Evolutionary conservation across 371 early-diverging fungal genomes (phyloP).

Genomic region (Mucor lusitanicus): DNA sequence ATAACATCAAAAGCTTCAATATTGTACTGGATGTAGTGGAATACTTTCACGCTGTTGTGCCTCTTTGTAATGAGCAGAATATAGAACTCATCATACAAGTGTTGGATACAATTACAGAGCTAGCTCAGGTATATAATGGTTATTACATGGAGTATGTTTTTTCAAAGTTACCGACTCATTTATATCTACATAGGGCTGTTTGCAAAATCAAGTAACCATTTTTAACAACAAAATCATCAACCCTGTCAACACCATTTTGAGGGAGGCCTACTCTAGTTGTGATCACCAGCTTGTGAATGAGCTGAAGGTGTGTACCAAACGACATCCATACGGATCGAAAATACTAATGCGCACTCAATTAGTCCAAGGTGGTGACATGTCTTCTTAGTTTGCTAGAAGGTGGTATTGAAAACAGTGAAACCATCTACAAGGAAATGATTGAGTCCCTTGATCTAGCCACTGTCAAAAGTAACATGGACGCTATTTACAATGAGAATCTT

Average conservation of each 20-base stretch:
- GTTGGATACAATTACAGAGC: conserved; percentile 58
- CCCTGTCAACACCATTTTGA: conserved; percentile 52
- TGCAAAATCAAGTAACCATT: conserved; percentile 46
- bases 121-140: conserved; percentile 42
- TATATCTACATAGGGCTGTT: conserved; percentile 26
- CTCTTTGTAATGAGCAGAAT: conserved; percentile 41
- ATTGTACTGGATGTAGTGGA: conserved; percentile 58
- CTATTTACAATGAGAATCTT: conserved; percentile 24
- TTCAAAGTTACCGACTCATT: too few relatives aligned
- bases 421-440: conserved; percentile 54
- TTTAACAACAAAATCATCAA: conserved; percentile 57
- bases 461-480: conserved; percentile 39
- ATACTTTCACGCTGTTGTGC: conserved; percentile 54
- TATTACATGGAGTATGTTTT: too few relatives aligned
- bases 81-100: conserved; percentile 57
- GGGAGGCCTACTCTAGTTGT: conserved; percentile 35
- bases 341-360: background rate
- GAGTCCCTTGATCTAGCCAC: conserved; percentile 40
- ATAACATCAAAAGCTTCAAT: conserved; percentile 61
- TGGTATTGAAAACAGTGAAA: conserved; percentile 50
- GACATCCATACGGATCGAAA: background rate
- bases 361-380: conserved; percentile 49
- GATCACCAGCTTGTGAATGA: conserved; percentile 32
- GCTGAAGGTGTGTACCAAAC: conserved; percentile 37
- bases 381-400: conserved; percentile 59